phyloP scores from a whole-genome alignment of 179 eudicot genomes.

The Patellifolia procumbens region DNA sequence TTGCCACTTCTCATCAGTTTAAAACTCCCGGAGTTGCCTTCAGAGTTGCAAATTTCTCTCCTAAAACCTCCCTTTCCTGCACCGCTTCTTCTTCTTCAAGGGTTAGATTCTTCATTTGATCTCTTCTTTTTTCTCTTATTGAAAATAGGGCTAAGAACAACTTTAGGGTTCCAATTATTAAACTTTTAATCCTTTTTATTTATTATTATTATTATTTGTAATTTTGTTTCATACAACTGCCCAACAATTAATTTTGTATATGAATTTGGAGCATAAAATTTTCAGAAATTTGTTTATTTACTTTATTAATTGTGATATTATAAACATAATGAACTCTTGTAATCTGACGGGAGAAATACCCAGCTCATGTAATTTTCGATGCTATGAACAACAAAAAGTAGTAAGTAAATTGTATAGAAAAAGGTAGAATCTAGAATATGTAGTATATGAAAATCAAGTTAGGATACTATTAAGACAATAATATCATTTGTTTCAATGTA shows the following conservation, averaged over 20 bases:
- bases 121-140: too few species aligned
- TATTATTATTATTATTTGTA: not conserved
- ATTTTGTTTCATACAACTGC: not conserved
- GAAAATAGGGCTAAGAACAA: too few species aligned
- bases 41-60: not conserved
- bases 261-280: not conserved
- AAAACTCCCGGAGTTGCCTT: not conserved
- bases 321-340: too few species aligned
- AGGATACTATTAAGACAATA: too few species aligned
- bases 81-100: not conserved
- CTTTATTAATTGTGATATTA: not conserved
- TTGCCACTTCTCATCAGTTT: not conserved
- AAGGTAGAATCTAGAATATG: too few species aligned
- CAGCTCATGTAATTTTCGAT: too few species aligned
- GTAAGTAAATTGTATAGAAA: too few species aligned
- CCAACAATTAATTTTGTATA: not conserved
- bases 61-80: not conserved
- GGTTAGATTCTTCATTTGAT: slow-evolving; percentile 3
- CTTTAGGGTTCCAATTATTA: slow-evolving; percentile 5
- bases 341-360: too few species aligned
- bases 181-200: not conserved
- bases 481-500: too few species aligned
- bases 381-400: too few species aligned
- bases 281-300: not conserved
- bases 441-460: too few species aligned